Conservation (phyloP, 2,329 filamentous ascomycete genomes). For the Geoglossum cookeanum region DNA sequence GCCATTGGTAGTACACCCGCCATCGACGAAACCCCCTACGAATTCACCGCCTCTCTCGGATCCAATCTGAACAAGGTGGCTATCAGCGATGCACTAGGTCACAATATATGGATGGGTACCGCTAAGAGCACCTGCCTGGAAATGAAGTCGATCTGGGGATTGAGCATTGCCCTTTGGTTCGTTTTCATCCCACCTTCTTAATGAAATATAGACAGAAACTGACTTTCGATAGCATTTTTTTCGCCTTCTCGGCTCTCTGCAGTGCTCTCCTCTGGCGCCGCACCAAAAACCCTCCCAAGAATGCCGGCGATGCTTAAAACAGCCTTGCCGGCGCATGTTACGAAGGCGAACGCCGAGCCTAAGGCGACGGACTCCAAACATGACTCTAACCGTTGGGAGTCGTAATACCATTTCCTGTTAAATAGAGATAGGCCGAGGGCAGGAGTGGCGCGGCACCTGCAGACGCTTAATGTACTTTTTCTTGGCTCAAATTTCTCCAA, state of each 20-base stretch:
- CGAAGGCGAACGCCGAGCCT: background rate
- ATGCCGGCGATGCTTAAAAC: conserved; percentile 22
- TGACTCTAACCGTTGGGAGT: background rate
- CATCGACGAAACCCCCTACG: conserved; percentile 29
- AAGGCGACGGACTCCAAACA: background rate
- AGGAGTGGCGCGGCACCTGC: background rate
- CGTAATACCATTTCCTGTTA: background rate
- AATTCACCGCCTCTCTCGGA: conserved; percentile 33
- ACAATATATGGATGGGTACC: conserved; percentile 37
- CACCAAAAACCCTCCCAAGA: conserved; percentile 29
- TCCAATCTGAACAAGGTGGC: conserved; percentile 30
- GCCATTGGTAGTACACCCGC: conserved; percentile 28
- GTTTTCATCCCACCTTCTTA: conserved; percentile 13
- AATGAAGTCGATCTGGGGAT: conserved; percentile 74
- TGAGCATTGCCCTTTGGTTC: conserved; percentile 58
- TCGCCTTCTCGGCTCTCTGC: conserved; percentile 41
- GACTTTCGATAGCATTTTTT: conserved; percentile 33
- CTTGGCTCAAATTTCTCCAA: background rate
- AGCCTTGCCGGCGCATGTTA: background rate
- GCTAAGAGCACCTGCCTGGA: conserved; percentile 54
- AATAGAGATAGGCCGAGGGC: background rate
- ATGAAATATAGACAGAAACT: conserved; percentile 1
- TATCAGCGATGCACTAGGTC: conserved; percentile 23
- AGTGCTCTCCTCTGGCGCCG: conserved; percentile 43
- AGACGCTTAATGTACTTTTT: background rate